These are phyloP conservation scores for Mycena leptocephala DNA, from an alignment of 768 basidiomycete species.

Conservation along the genomic window DNA sequence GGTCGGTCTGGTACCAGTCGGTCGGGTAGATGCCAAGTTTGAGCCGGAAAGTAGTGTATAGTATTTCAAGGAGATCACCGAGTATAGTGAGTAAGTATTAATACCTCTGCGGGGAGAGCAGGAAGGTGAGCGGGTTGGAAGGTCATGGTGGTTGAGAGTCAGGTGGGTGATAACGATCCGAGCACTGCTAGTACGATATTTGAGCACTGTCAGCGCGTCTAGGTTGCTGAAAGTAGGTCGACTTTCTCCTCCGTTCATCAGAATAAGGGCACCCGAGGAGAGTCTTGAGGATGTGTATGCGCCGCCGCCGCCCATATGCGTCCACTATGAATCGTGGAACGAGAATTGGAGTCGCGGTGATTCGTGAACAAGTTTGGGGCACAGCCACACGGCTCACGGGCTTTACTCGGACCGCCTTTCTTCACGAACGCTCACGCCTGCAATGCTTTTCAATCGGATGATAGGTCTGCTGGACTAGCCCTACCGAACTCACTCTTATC, in stretches of 20 bases:
- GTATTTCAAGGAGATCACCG: not conserved
- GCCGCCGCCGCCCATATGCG: no score
- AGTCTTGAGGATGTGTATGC: no score
- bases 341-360: no score
- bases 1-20: not conserved
- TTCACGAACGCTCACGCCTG: not conserved
- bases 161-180: not conserved
- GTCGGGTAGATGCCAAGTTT: not conserved
- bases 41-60: not conserved
- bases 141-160: not conserved
- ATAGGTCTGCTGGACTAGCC: not conserved
- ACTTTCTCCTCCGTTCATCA: no score
- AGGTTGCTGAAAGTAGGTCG: no score
- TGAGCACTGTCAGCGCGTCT: no score
- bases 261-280: no score
- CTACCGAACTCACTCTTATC: not conserved
- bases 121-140: not conserved
- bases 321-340: no score
- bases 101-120: not conserved
- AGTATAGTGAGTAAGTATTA: constrained; percentile 1
- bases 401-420: not conserved
- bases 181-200: no score
- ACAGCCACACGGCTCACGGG: no score
- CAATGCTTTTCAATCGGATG: constrained; percentile 17
- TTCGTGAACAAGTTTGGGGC: no score